Evolutionary conservation across 2,329 filamentous ascomycete genomes (phyloP).

Genomic region (Nannizziopsis arthrosporioides): DNA sequence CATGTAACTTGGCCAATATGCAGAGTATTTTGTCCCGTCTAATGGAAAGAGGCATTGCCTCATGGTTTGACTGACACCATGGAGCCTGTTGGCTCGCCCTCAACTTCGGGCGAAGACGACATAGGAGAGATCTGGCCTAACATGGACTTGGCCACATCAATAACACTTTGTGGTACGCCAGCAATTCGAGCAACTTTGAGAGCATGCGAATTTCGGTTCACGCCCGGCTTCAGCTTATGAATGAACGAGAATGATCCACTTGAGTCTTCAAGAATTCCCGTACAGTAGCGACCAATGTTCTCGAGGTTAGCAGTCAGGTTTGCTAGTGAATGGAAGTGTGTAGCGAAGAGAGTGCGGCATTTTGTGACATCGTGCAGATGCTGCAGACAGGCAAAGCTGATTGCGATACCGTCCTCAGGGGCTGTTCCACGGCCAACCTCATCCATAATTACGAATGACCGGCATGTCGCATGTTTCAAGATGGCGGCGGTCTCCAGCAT

Average conservation of each 20-base stretch:
- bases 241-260: conserved; percentile 68
- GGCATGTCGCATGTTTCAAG: conserved; percentile 66
- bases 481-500: conserved; percentile 96
- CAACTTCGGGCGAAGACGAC: not conserved
- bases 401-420: conserved; percentile 78
- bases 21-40: too few relatives aligned
- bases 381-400: conserved; percentile 77
- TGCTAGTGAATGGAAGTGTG: conserved; percentile 78
- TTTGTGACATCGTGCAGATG: conserved; percentile 68
- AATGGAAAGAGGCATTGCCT: not conserved
- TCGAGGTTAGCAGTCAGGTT: conserved; percentile 57
- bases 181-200: conserved; percentile 87
- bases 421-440: conserved; percentile 93
- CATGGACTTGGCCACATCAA: conserved; percentile 54
- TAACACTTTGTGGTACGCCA: conserved; percentile 61
- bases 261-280: conserved; percentile 67
- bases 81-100: not conserved
- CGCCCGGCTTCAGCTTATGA: conserved; percentile 66
- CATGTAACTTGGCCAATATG: too few relatives aligned
- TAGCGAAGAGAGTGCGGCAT: conserved; percentile 79
- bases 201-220: conserved; percentile 81
- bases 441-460: conserved; percentile 95
- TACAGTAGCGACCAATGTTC: conserved; percentile 67
- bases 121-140: conserved; percentile 30
- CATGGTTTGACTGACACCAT: not conserved